These are phyloP conservation scores for Rhodosporidiobolus sp. DNA, from an alignment of 768 basidiomycete genomes.

Conservation along the genomic window DNA sequence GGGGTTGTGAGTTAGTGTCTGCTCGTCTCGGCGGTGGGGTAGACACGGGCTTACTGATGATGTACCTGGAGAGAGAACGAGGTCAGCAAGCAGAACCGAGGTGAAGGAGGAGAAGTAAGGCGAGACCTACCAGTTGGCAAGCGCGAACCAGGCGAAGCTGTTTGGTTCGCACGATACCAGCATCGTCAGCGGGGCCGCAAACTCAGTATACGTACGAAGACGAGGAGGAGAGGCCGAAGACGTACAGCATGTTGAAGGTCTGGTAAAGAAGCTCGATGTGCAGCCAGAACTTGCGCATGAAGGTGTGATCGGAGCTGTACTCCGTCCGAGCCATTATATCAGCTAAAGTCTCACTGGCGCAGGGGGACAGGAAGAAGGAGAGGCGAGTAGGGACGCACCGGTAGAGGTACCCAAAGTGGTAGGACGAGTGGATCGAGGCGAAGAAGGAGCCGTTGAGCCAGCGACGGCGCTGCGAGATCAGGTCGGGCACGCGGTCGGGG, in stretches of 20 bases:
- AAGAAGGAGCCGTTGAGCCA: slow-evolving; percentile 99
- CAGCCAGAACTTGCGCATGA: slow-evolving; percentile 85
- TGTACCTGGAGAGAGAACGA: slow-evolving; percentile 1
- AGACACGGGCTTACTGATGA: neutral
- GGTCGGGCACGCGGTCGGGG: slow-evolving; percentile 61
- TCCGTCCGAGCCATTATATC: too few species aligned
- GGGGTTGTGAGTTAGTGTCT: too few species aligned
- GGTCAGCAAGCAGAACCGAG: neutral
- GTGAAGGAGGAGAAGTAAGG: neutral
- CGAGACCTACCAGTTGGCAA: slow-evolving; percentile 24
- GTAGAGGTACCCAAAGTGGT: slow-evolving; percentile 94
- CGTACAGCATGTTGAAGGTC: slow-evolving; percentile 81
- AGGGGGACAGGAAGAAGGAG: neutral
- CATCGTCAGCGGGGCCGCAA: slow-evolving; percentile 50
- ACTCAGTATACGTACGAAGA: too few species aligned
- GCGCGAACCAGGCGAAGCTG: slow-evolving; percentile 33
- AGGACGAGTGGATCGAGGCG: slow-evolving; percentile 83
- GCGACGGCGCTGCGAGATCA: slow-evolving; percentile 89
- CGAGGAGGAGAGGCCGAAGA: slow-evolving; percentile 62
- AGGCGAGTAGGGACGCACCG: slow-evolving; percentile 49
- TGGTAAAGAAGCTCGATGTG: slow-evolving; percentile 93
- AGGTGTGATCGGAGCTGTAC: slow-evolving; percentile 63
- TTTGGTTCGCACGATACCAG: neutral
- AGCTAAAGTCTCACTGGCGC: neutral
- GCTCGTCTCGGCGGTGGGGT: too few species aligned